Conservation (phyloP, 805 yeast genomes). For the Dipodascopsis uninucleata region DNA sequence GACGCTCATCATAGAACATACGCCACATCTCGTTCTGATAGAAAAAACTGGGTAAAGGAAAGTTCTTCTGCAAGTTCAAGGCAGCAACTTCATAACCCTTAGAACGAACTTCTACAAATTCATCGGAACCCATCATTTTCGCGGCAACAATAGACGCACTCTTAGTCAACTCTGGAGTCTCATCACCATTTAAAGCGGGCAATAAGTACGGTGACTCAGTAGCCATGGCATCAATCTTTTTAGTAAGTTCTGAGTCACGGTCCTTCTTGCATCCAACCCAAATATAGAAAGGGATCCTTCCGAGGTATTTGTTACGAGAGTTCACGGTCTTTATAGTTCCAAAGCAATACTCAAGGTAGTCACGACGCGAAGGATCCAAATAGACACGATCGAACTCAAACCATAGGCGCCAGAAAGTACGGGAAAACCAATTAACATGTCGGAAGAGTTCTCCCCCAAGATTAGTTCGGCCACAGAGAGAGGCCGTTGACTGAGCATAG, state of each 20-base stretch:
- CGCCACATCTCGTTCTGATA: constrained; percentile 77
- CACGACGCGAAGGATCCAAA: constrained; percentile 76
- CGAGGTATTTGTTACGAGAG: constrained; percentile 58
- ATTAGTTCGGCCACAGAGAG: constrained; percentile 62
- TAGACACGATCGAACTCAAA: constrained; percentile 79
- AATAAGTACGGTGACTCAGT: constrained; percentile 74
- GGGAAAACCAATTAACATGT: constrained; percentile 69
- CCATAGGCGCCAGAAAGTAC: constrained; percentile 86
- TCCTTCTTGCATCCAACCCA: constrained; percentile 75
- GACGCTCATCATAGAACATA: constrained; percentile 71
- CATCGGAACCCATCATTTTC: constrained; percentile 15
- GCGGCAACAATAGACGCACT: no score
- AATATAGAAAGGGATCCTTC: constrained; percentile 75
- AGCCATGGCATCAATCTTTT: constrained; percentile 63
- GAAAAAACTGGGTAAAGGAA: constrained; percentile 77
- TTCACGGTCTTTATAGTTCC: constrained; percentile 77
- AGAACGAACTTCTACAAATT: constrained; percentile 27
- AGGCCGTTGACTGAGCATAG: constrained; percentile 67
- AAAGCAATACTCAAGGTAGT: constrained; percentile 74
- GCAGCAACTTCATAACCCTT: constrained; percentile 80
- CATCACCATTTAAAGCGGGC: constrained; percentile 27
- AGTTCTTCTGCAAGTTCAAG: constrained; percentile 53
- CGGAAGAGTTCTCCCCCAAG: constrained; percentile 73
- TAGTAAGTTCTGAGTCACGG: constrained; percentile 47
- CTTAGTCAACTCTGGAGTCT: constrained; percentile 20